A percentile compares a stretch with the other conserved stretches of the same genome.
These are phyloP conservation scores for Besnoitia besnoiti DNA, from an alignment of 169 alveolate species.

Conservation along the genomic window DNA sequence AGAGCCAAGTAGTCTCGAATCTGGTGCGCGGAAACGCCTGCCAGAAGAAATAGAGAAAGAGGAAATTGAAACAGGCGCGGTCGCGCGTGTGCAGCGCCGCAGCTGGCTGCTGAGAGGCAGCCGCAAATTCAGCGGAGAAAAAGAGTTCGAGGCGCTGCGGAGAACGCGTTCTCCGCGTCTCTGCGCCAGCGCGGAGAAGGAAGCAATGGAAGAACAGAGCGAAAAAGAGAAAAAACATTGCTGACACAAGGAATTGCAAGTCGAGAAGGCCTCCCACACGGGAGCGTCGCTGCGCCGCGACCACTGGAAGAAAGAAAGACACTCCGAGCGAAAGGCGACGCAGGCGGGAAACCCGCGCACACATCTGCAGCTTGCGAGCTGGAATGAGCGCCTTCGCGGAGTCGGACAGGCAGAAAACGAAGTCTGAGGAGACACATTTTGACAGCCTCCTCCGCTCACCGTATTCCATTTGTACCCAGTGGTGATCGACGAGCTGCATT, in stretches of 20 bases:
- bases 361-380: too few relatives aligned
- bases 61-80: not conserved
- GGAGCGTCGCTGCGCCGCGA: too few relatives aligned
- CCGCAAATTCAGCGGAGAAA: not conserved
- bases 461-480: not conserved
- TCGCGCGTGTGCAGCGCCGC: too few relatives aligned
- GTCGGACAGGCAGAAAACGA: too few relatives aligned
- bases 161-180: not conserved
- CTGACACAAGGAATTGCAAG: too few relatives aligned
- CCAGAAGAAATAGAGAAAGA: not conserved
- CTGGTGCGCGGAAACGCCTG: constrained; percentile 19
- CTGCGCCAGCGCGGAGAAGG: not conserved
- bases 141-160: too few relatives aligned
- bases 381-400: too few relatives aligned
- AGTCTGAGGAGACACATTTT: not conserved
- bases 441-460: not conserved
- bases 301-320: too few relatives aligned
- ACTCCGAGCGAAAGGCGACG: too few relatives aligned
- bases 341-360: too few relatives aligned
- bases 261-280: too few relatives aligned
- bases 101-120: not conserved
- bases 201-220: not conserved
- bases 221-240: too few relatives aligned
- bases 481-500: not conserved
- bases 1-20: constrained; percentile 16